These are phyloP conservation scores for Megacollybia marginata DNA, from an alignment of 768 basidiomycete species.

Conservation along the genomic window DNA sequence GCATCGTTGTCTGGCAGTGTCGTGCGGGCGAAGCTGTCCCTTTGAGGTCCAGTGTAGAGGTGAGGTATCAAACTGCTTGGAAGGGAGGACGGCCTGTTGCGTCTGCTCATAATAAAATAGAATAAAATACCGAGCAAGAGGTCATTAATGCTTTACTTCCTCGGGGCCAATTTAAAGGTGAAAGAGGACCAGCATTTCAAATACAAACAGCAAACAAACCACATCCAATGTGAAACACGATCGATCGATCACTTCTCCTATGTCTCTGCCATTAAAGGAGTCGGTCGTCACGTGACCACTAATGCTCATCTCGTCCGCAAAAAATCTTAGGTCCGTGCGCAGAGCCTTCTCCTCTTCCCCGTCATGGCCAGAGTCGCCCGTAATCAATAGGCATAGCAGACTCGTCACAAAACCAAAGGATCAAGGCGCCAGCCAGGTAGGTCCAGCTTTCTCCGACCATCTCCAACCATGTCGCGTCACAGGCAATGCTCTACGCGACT, in stretches of 20 bases:
- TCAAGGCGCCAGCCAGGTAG: conserved; percentile 90
- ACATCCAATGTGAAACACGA: no score
- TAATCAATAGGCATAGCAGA: conserved; percentile 70
- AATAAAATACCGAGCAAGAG: no score
- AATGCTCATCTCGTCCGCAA: conserved; percentile 2
- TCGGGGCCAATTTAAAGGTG: no score
- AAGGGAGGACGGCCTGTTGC: conserved; percentile 34
- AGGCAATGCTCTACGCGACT: conserved; percentile 99
- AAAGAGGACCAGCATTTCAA: no score
- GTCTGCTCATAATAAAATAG: conserved; percentile 13
- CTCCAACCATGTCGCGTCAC: neutral
- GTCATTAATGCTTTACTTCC: no score
- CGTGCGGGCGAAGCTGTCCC: conserved; percentile 10
- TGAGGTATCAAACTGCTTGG: conserved; percentile 45
- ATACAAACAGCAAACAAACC: no score
- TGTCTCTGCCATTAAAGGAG: no score
- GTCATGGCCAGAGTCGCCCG: conserved; percentile 30
- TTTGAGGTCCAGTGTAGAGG: conserved; percentile 31
- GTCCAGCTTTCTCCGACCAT: neutral
- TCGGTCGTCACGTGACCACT: neutral
- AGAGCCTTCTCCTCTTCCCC: conserved; percentile 32
- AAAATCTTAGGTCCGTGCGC: conserved; percentile 7
- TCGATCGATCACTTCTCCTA: no score
- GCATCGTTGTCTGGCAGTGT: conserved; percentile 4
- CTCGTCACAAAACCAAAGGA: conserved; percentile 86